Evolutionary conservation across 164 flowering plant species (phyloP), one percentile per base, ranked within the genome.

Genomic region (Vitis rupestris): DNA sequence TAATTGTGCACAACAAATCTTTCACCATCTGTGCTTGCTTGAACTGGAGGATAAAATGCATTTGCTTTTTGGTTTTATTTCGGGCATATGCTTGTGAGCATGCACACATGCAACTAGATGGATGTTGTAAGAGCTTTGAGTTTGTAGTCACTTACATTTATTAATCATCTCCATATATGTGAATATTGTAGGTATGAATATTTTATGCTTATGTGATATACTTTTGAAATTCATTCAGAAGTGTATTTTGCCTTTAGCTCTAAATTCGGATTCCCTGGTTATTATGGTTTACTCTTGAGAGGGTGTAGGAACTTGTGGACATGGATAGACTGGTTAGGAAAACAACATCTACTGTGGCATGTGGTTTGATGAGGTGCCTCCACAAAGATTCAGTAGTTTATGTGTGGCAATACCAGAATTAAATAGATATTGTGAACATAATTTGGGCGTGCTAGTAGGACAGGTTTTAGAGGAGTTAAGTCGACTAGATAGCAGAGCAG

Each of bases 21-120:
- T 27, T 63, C 13, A 1, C 63, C 54, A 16, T 17, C 8, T 47
- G 52, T 68, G 71, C 74, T 71, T 68, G 71, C 74, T 71, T 67
- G 27, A 65, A 59, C 63, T 15, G 66, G 27, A 10, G n/a, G 49
- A 53, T 47, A 49, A 64, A 70, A 68, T 75, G 74, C 78, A 82
- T 79, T 72, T 70, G 73, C 76, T 61, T 76, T 71, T 63, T 63
- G 68, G 68, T 76, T 73, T 72, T 59, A 44, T 72, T 72, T 69
- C 62, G 54, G 78, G 75, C 84, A 77, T 66, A 73, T 73, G 73
- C 80, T 80, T 82, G 70, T 82, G 68, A 74, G 74, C 72, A 58
- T 65, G 70, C 75, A 59, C 67, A 58, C 74, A 66, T 63, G 64
- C 75, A 57, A 58, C 73, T 67, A 64, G 67, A 71, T 69, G 58